These are phyloP conservation scores for Przewalskia tangutica DNA, from an alignment of 257 asterid species.

Conservation along the genomic window DNA sequence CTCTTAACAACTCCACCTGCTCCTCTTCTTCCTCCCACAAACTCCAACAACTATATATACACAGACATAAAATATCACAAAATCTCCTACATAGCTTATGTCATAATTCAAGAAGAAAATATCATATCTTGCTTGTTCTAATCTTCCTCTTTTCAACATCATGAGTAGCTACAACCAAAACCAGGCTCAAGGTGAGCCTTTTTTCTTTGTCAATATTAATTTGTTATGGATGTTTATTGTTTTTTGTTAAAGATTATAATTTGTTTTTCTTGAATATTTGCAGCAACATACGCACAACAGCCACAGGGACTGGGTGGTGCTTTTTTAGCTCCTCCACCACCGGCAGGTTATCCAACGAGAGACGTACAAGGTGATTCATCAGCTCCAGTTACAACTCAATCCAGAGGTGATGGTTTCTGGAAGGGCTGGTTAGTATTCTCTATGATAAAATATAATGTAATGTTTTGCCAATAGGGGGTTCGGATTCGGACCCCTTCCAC, in stretches of 20 bases:
- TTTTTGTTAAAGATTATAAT: background rate
- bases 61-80: background rate
- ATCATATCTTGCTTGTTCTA: background rate
- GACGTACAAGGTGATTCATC: slow-evolving; percentile 6
- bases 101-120: background rate
- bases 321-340: slow-evolving; percentile 22
- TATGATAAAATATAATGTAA: too few relatives aligned
- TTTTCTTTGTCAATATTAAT: background rate
- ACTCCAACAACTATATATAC: background rate
- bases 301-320: background rate
- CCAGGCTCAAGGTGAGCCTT: slow-evolving; percentile 7
- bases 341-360: slow-evolving; percentile 28
- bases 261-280: background rate
- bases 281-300: background rate
- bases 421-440: slow-evolving; percentile 26
- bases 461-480: too few relatives aligned
- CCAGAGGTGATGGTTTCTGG: slow-evolving; percentile 37
- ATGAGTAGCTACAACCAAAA: slow-evolving; percentile 19
- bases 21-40: background rate
- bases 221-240: background rate
- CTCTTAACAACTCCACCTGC: background rate
- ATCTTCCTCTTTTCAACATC: background rate
- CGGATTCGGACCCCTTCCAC: too few relatives aligned
- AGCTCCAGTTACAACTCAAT: slow-evolving; percentile 13
- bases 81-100: background rate